Evolutionary conservation across 768 basidiomycete species (phyloP).

Genomic region (Tulasnella sp.): DNA sequence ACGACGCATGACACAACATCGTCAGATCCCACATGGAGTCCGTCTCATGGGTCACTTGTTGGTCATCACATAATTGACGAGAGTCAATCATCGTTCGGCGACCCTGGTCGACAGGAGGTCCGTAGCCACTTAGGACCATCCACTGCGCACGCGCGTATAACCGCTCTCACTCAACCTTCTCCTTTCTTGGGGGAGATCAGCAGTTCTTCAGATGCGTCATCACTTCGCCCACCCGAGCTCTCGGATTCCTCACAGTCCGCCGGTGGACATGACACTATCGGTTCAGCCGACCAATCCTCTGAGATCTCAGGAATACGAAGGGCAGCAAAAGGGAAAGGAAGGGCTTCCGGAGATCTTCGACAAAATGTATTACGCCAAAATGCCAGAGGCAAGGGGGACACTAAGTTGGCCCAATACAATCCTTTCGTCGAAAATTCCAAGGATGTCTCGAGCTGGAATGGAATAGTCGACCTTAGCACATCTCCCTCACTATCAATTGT

Average conservation of each 20-base stretch:
- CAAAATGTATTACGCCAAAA: conserved; percentile 5
- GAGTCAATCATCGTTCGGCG: background rate
- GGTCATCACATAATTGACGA: background rate
- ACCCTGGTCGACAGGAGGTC: background rate
- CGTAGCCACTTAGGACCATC: background rate
- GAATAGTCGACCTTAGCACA: conserved; percentile 14
- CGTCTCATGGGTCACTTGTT: background rate
- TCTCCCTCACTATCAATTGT: conserved; percentile 2
- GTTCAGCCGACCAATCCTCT: background rate
- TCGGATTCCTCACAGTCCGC: background rate
- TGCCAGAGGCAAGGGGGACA: background rate
- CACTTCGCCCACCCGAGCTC: conserved; percentile 1
- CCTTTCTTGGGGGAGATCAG: background rate
- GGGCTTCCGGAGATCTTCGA: conserved; percentile 3
- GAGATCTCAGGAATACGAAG: background rate
- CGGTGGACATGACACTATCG: background rate
- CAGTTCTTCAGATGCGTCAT: conserved; percentile 1
- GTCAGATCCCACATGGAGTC: background rate
- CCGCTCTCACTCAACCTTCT: background rate
- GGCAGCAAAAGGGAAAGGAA: conserved; percentile 11
- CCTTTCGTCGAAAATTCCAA: conserved; percentile 1
- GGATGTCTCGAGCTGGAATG: conserved; percentile 9
- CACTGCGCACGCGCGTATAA: too few species aligned
- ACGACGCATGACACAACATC: background rate
- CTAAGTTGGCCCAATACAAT: conserved; percentile 11